phyloP scores from a whole-genome alignment of 2,329 filamentous ascomycete genomes.

The Trichoderma simmonsii region DNA sequence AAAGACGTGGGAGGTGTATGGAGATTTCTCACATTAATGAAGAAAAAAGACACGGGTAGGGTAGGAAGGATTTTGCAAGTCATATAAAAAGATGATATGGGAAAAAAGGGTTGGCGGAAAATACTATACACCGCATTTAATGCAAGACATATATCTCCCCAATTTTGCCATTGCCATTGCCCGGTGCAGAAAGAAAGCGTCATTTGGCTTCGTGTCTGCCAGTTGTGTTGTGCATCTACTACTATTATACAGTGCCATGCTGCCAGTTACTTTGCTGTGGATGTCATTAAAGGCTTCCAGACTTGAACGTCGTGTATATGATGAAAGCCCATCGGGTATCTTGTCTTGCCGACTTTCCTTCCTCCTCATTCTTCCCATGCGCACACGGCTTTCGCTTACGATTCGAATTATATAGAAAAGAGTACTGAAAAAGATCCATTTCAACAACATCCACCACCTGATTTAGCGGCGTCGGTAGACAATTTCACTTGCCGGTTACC shows the following conservation, averaged over 20 bases:
- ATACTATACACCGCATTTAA: slow-evolving; percentile 27
- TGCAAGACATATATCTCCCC: slow-evolving; percentile 29
- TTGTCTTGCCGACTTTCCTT: slow-evolving; percentile 21
- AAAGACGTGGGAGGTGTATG: slow-evolving; percentile 19
- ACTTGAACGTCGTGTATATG: neutral
- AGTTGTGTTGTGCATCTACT: slow-evolving; percentile 31
- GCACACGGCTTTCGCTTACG: neutral
- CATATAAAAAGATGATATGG: slow-evolving; percentile 15
- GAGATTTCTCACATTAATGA: slow-evolving; percentile 25
- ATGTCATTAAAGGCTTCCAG: neutral
- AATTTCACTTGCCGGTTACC: slow-evolving; percentile 47
- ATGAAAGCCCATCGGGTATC: slow-evolving; percentile 22
- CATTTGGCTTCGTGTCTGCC: slow-evolving; percentile 10
- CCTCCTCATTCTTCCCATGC: neutral
- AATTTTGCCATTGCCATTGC: neutral
- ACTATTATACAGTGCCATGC: slow-evolving; percentile 16
- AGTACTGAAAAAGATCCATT: neutral
- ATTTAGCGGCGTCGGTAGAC: slow-evolving; percentile 37
- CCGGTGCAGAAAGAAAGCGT: neutral
- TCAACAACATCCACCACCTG: slow-evolving; percentile 48
- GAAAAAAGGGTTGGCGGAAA: slow-evolving; percentile 22
- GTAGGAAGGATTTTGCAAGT: slow-evolving; percentile 10
- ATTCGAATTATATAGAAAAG: neutral
- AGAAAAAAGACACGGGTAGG: slow-evolving; percentile 19
- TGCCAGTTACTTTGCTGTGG: neutral